Conservation (phyloP, 2,329 filamentous ascomycete genomes). For the Fusarium anthophilum region DNA sequence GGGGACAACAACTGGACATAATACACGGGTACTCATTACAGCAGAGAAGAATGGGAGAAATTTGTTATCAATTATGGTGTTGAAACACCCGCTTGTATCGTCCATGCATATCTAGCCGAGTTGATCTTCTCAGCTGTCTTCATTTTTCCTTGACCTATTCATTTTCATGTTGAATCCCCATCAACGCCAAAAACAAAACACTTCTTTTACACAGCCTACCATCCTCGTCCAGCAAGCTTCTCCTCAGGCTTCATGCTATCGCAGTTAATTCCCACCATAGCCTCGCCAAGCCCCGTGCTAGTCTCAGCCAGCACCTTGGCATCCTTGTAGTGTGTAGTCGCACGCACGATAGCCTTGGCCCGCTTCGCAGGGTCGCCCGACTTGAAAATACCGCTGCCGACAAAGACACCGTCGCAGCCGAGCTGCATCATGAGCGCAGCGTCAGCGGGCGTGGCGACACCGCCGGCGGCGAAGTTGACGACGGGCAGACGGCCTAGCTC, state of each 20-base stretch:
- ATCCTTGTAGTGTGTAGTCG: slow-evolving; percentile 90
- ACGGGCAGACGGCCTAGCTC: slow-evolving; percentile 89
- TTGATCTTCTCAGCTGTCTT: neutral
- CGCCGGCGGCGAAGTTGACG: slow-evolving; percentile 98
- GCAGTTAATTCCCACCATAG: slow-evolving; percentile 96
- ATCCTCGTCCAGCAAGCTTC: slow-evolving; percentile 86
- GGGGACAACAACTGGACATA: too few species aligned
- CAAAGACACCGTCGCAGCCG: slow-evolving; percentile 97
- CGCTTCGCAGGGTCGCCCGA: slow-evolving; percentile 88
- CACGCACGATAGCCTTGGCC: slow-evolving; percentile 93
- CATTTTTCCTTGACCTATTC: neutral
- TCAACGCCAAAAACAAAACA: slow-evolving; percentile 16
- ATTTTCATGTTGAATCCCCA: slow-evolving; percentile 23
- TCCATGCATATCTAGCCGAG: slow-evolving; percentile 15
- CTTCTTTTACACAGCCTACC: slow-evolving; percentile 61
- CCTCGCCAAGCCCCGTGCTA: slow-evolving; percentile 90
- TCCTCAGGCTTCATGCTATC: slow-evolving; percentile 78
- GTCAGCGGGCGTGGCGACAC: slow-evolving; percentile 98
- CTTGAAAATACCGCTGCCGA: slow-evolving; percentile 98
- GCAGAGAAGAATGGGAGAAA: neutral
- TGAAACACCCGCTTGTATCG: slow-evolving; percentile 17
- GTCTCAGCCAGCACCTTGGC: slow-evolving; percentile 86
- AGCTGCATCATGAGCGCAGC: slow-evolving; percentile 98
- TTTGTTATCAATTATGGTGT: slow-evolving; percentile 25
- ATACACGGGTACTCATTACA: neutral